A percentile compares a stretch with the other conserved stretches of the same genome.
These are phyloP conservation scores for Rubroboletus pulcherrimus DNA, from an alignment of 768 basidiomycete genomes.

Conservation along the genomic window DNA sequence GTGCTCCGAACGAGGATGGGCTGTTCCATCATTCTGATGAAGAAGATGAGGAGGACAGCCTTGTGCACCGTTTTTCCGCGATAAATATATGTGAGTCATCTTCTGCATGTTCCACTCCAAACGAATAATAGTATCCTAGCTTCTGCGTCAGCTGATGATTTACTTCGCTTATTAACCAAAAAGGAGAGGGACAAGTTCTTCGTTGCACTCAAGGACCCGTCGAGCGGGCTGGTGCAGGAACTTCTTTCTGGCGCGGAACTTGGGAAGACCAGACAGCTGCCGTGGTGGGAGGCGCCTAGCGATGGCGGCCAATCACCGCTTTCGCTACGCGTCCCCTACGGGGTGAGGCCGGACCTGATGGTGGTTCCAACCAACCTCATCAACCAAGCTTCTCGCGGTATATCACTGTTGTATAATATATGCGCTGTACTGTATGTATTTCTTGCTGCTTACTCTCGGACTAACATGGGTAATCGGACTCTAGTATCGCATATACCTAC, in stretches of 20 bases:
- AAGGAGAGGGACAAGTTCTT: constrained; percentile 60
- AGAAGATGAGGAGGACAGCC: constrained; percentile 40
- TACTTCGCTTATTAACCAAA: constrained; percentile 62
- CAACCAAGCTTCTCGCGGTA: constrained; percentile 34
- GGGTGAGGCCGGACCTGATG: constrained; percentile 42
- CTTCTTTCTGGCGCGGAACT: constrained; percentile 59
- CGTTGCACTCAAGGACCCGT: constrained; percentile 55
- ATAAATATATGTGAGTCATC: constrained; percentile 58
- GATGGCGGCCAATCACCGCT: background rate
- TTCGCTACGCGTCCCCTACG: constrained; percentile 24
- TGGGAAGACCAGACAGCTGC: constrained; percentile 43
- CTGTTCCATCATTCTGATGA: constrained; percentile 32
- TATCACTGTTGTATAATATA: constrained; percentile 64
- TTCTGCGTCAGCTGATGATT: constrained; percentile 46
- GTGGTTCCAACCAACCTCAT: constrained; percentile 44
- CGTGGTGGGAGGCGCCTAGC: constrained; percentile 69
- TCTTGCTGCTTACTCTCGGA: background rate
- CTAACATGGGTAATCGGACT: background rate
- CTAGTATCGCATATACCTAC: constrained; percentile 68
- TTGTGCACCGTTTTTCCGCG: constrained; percentile 48
- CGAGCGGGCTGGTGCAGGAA: constrained; percentile 54
- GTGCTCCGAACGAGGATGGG: constrained; percentile 35
- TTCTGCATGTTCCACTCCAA: background rate
- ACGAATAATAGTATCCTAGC: constrained; percentile 36
- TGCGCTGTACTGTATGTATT: constrained; percentile 59